Evolutionary conservation across 805 yeast species (phyloP).

Genomic region (Zygosaccharomyces pseudorouxii): DNA sequence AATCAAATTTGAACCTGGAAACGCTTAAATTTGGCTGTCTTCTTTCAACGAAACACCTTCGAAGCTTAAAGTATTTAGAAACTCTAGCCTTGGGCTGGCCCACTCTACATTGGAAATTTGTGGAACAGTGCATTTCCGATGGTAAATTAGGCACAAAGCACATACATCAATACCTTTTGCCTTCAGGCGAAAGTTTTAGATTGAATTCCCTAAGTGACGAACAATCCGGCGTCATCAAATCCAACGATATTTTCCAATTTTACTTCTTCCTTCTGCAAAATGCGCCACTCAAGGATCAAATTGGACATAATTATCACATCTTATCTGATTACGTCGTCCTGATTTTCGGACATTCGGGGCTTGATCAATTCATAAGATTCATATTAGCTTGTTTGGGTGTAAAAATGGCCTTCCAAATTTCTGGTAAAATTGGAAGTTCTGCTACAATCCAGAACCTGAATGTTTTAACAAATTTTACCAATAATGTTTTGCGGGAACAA

Average conservation of each 20-base stretch:
- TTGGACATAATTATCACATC: conserved; percentile 7
- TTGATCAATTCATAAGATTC: conserved; percentile 28
- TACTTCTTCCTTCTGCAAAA: conserved; percentile 37
- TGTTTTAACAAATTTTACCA: conserved; percentile 2
- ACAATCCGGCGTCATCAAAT: conserved; percentile 36
- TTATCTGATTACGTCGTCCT: conserved; percentile 37
- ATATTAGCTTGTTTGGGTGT: conserved; percentile 26
- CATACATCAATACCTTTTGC: conserved; percentile 56
- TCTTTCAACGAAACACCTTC: conserved; percentile 50
- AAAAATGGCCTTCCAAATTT: conserved; percentile 10
- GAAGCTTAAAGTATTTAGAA: conserved; percentile 75
- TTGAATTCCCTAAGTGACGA: conserved; percentile 24
- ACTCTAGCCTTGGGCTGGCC: conserved; percentile 86
- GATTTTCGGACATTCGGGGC: conserved; percentile 31
- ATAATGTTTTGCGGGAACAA: not conserved
- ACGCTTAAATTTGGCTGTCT: conserved; percentile 57
- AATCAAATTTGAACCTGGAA: conserved; percentile 8
- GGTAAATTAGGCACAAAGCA: conserved; percentile 10
- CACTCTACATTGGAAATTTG: conserved; percentile 53
- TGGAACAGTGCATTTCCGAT: conserved; percentile 44
- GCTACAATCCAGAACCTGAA: conserved; percentile 1
- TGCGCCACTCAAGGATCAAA: conserved; percentile 38
- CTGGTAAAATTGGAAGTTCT: conserved; percentile 3
- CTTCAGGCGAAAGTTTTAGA: conserved; percentile 63
- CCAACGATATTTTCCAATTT: conserved; percentile 47